Percentiles rank a stretch among this genome's conserved stretches.
These are phyloP conservation scores for Monsonia emarginata DNA, from an alignment of 441 rosid genomes.

Conservation along the genomic window DNA sequence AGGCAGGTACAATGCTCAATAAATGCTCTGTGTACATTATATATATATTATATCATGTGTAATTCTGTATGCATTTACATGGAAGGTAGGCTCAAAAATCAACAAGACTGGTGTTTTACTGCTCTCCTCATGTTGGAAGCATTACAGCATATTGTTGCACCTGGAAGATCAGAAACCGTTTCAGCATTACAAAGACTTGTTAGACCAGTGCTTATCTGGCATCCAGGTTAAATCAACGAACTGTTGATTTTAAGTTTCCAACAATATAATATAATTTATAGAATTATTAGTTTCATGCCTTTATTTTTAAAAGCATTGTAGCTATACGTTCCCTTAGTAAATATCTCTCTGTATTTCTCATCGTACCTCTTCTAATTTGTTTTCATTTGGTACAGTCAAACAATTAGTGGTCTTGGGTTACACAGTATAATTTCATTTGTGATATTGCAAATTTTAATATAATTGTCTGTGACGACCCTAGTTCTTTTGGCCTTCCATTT, in stretches of 20 bases:
- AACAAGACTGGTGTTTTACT: slow-evolving; percentile 37
- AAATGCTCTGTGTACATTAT: slow-evolving; percentile 13
- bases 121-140: slow-evolving; percentile 88
- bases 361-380: background rate
- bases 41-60: slow-evolving; percentile 14
- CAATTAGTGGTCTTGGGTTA: background rate
- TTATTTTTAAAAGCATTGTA: background rate
- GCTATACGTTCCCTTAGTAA: background rate
- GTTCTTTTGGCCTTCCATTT: background rate
- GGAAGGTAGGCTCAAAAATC: slow-evolving; percentile 34
- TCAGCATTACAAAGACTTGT: slow-evolving; percentile 46
- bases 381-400: background rate
- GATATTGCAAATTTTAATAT: background rate
- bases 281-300: background rate
- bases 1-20: slow-evolving; percentile 47
- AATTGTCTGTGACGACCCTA: background rate
- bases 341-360: slow-evolving; percentile 3
- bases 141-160: slow-evolving; percentile 54
- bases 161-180: slow-evolving; percentile 62
- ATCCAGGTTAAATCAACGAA: slow-evolving; percentile 51
- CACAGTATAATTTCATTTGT: background rate
- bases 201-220: slow-evolving; percentile 67
- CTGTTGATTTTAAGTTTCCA: background rate
- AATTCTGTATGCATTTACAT: slow-evolving; percentile 17
- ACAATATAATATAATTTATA: background rate